phyloP scores from a whole-genome alignment of 2,329 filamentous ascomycete genomes.

The Scedosporium boydii region DNA sequence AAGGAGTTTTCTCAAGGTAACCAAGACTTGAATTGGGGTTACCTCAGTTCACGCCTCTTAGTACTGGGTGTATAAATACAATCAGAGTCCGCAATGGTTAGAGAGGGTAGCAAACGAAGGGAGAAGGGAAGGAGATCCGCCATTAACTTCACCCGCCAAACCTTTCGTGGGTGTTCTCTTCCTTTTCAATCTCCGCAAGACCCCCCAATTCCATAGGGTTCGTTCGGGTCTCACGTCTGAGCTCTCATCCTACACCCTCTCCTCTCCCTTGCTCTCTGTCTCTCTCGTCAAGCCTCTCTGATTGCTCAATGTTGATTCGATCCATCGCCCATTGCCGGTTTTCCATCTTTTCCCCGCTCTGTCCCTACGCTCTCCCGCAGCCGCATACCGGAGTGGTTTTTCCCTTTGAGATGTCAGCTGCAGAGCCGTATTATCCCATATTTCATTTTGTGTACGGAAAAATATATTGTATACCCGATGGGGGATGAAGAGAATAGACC shows the following conservation, averaged over 20 bases:
- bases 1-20: neutral
- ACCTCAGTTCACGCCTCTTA: neutral
- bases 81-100: neutral
- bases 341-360: slow-evolving; percentile 1
- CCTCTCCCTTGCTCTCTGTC: neutral
- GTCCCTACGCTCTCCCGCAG: neutral
- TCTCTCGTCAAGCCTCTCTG: neutral
- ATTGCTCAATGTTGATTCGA: neutral
- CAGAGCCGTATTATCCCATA: neutral
- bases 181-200: neutral
- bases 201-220: too few species aligned
- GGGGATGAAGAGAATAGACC: neutral
- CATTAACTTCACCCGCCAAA: neutral
- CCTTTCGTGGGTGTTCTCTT: neutral
- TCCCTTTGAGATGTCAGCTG: neutral
- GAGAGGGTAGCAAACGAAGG: neutral
- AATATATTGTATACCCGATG: neutral
- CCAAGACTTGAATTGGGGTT: neutral
- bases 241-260: neutral
- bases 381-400: neutral
- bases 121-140: neutral
- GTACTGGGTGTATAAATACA: neutral
- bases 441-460: neutral
- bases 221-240: too few species aligned
- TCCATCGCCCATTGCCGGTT: neutral